Evolutionary conservation across 2,329 filamentous ascomycete species (phyloP).

Genomic region (Neoascochyta sp.): DNA sequence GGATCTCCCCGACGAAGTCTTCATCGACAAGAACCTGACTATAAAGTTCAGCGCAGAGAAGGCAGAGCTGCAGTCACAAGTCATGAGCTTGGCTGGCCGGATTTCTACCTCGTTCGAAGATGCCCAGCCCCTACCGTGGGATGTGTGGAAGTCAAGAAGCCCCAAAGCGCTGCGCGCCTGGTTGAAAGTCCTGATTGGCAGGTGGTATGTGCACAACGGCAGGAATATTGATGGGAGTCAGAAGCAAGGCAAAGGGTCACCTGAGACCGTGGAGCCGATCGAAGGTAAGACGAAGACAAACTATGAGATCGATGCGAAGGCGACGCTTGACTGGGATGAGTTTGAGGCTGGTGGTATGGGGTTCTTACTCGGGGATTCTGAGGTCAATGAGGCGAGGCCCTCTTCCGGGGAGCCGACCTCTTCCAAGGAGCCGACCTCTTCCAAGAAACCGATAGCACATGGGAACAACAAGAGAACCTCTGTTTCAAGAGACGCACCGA

Average conservation of each 20-base stretch:
- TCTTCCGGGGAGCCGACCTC: no score
- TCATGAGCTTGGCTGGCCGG: no score
- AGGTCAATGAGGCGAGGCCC: no score
- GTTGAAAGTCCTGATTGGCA: constrained; percentile 22
- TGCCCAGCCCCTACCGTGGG: constrained; percentile 23
- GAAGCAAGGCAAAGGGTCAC: no score
- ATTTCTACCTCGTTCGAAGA: no score
- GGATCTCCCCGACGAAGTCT: constrained; percentile 4
- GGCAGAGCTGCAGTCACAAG: constrained; percentile 16
- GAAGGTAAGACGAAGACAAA: no score
- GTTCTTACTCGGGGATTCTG: no score
- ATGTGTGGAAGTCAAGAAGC: constrained; percentile 18
- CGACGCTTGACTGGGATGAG: constrained; percentile 12
- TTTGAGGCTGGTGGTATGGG: constrained; percentile 17
- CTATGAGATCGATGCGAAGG: constrained; percentile 8
- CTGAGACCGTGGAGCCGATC: no score
- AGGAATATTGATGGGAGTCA: constrained; percentile 10
- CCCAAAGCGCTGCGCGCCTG: constrained; percentile 23
- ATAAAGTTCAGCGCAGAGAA: constrained; percentile 14
- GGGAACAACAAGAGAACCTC: no score
- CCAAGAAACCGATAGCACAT: no score
- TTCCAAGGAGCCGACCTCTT: no score
- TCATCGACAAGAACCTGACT: constrained; percentile 19
- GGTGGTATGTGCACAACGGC: constrained; percentile 13
- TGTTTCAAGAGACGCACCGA: no score